Base-by-base conservation (phyloP, 1,284 basidiomycete genomes). In the Laetiporus sulphureus region DNA sequence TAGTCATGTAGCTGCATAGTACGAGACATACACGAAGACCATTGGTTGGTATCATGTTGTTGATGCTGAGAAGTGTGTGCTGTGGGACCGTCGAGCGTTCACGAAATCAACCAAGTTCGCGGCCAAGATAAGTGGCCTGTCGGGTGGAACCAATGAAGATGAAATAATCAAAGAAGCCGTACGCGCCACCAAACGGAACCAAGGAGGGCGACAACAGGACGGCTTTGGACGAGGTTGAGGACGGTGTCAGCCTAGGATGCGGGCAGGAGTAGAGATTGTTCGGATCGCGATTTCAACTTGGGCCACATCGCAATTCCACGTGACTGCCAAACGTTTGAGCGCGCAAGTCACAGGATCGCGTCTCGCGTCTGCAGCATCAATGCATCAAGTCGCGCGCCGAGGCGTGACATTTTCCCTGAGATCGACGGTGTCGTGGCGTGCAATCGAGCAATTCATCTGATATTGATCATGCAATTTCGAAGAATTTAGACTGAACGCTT, bases 11-110 rank as follows among this genome's bases (percentile, higher is more conserved):
- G n/a, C n/a, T n/a, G n/a, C n/a, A n/a, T n/a, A n/a, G n/a, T n/a
- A n/a, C n/a, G n/a, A n/a, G n/a, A n/a, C n/a, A n/a, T n/a, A n/a
- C n/a, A n/a, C n/a, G n/a, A n/a, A n/a, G n/a, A n/a, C n/a, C n/a
- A n/a, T n/a, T n/a, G n/a, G n/a, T n/a, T n/a, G n/a, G n/a, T n/a
- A n/a, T n/a, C n/a, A n/a, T n/a, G n/a, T n/a, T n/a, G n/a, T n/a
- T n/a, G n/a, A n/a, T 46, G 52, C 58, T 50, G 54, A 43, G 51
- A 58, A 54, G 48, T 56, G 62, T 61, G 57, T 61, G 62, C 56
- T 55, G 50, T 46, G 51, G 47, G 50, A 53, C 45, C 49, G 38
- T 49, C 47, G 46, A 38, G 50, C n/a, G n/a, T n/a, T n/a, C n/a
- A n/a, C n/a, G n/a, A n/a, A n/a, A n/a, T n/a, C n/a, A n/a, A n/a